These are phyloP conservation scores for Aspergillus sp. DNA, from an alignment of 2,329 filamentous ascomycete species.

Conservation along the genomic window DNA sequence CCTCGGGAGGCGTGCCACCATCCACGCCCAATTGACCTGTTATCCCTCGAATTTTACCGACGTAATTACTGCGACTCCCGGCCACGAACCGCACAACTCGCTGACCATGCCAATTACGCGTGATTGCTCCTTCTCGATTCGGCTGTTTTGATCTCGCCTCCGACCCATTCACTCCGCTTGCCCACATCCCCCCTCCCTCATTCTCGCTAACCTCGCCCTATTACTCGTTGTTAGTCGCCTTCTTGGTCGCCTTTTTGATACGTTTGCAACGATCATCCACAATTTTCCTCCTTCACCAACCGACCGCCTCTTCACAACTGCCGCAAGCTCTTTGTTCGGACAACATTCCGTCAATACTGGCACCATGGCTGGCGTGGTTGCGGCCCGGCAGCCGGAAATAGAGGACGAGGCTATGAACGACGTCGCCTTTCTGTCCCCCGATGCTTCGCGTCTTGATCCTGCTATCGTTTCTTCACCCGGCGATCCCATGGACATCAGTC, in stretches of 20 bases:
- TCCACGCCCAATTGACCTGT: neutral
- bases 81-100: constrained; percentile 1
- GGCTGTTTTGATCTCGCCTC: constrained; percentile 9
- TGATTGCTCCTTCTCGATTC: constrained; percentile 8
- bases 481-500: constrained; percentile 14
- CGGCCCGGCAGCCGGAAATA: constrained; percentile 4
- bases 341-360: neutral
- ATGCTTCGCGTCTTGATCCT: neutral
- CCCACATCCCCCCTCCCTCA: neutral
- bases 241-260: neutral
- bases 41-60: neutral
- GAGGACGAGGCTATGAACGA: constrained; percentile 10
- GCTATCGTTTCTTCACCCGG: neutral
- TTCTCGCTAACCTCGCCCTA: constrained; percentile 1
- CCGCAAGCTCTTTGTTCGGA: neutral
- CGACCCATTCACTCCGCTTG: neutral
- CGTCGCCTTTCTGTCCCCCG: constrained; percentile 3
- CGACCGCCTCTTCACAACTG: neutral
- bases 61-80: constrained; percentile 4
- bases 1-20: constrained; percentile 1
- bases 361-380: constrained; percentile 9
- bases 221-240: constrained; percentile 2
- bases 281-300: no score
- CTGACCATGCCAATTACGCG: constrained; percentile 8
- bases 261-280: neutral